phyloP scores from a whole-genome alignment of 257 asterid genomes.

The Verbena officinalis region DNA sequence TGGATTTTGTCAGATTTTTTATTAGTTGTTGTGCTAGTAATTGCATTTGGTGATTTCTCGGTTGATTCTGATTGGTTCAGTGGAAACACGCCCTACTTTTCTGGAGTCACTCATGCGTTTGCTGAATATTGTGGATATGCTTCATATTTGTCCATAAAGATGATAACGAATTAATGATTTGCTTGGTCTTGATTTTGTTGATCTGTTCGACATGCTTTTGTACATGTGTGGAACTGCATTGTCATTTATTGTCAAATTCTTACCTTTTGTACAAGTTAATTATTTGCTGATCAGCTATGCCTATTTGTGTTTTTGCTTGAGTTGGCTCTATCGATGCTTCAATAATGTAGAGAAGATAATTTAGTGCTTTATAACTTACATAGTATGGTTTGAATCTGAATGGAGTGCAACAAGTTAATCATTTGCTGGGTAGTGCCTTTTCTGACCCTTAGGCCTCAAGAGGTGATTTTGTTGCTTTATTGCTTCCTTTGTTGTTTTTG shows the following conservation, averaged over 20 bases:
- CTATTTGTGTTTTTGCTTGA: not conserved
- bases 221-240: not conserved
- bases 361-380: not conserved
- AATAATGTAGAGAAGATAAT: not conserved
- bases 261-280: not conserved
- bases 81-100: not conserved
- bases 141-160: not conserved
- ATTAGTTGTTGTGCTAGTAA: not conserved
- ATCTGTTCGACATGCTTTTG: not conserved
- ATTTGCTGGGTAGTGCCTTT: not conserved
- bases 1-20: conserved; percentile 1
- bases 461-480: not conserved
- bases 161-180: not conserved
- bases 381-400: not conserved
- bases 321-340: not conserved
- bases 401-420: not conserved
- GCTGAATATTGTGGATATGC: not conserved
- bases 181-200: conserved; percentile 17
- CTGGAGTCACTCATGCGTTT: not conserved
- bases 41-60: not conserved
- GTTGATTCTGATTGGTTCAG: not conserved
- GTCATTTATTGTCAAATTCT: not conserved
- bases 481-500: not conserved
- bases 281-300: not conserved
- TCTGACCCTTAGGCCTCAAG: not conserved